Evolutionary conservation across 2,329 filamentous ascomycete species (phyloP), one percentile per base, ranked within the genome.

Genomic region (Phialophora verrucosa): DNA sequence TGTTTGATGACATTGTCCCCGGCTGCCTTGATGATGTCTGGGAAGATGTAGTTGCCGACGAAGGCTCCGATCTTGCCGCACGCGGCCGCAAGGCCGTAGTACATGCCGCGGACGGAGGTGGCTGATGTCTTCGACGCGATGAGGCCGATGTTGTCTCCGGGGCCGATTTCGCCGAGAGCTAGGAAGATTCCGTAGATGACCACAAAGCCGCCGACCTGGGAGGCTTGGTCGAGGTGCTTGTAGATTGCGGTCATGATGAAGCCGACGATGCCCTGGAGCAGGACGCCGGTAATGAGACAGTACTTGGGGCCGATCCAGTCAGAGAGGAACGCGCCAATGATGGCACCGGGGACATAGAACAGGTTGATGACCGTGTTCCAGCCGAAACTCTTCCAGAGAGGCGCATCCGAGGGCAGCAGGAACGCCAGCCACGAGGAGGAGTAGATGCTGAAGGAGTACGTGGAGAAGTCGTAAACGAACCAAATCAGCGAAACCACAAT

Each of bases 211-310:
- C 83, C 91, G 4, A 95, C 87, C 66, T 92, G 87, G 66, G 83
- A 74, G 0, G 88, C 82, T 59, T 87, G 84, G 0, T 88, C 87
- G n/a, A 97, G 85, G 60, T 84, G 84, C 5, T 80, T 78, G 78
- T 96, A 97, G 70, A 87, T 87, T 10, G 89, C 92, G 0, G 92
- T 90, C 91, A 97, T 96, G 79, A 93, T 89, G 78, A 94, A 97
- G 1, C 93, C 93, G 5, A 97, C 85, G 7, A 92, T 75, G 2
- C 88, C 90, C 76, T 97, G 93, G 0, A 88, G 76, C 2, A 83
- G 78, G 2, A 96, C 90, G 14, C 91, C 92, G 10, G 88, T 77
- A 1, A 87, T 86, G 0, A 97, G 83, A 0, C 91, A 90, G 71
- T 90, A 87, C 64, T 89, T 88, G 0, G 93, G 92, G 0, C 93